Base-by-base conservation (phyloP, 2,329 filamentous ascomycete genomes). In the Alternaria viburni region DNA sequence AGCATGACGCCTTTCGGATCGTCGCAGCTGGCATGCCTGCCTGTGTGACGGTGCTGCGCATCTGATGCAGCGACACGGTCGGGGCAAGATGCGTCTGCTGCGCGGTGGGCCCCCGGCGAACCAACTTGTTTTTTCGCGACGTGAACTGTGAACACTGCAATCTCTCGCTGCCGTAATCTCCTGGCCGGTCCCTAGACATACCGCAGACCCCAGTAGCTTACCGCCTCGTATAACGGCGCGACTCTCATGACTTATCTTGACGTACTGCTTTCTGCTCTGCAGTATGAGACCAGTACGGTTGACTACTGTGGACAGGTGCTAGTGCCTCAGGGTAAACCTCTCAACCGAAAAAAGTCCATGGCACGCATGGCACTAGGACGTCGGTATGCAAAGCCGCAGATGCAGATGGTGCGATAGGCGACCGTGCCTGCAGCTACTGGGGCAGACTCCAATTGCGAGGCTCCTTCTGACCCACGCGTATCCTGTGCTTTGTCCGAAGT, bases 91-190 rank as follows among this genome's bases (percentile, higher is more conserved):
- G 61, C 59, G 55, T 56, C 57, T 61, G 54, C 57, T 54, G 45
- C 60, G 57, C 59, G 57, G 64, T 60, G 63, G 56, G 63, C 68
- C 61, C 65, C 49, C 49, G 61, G 57, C 66, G 51, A 59, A 41
- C 47, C 62, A 61, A 54, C 69, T 66, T 69, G 62, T 66, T 68
- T 69, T 66, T 69, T 64, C 54, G 65, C 61, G 62, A 65, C 65
- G 64, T 66, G 62, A 62, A 69, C 60, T 65, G 59, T 12, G 55
- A 62, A 59, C 58, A 66, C 63, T 69, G 67, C 68, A 71, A 72
- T 71, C 62, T 72, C 69, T 64, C 61, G 28, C 21, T 26, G 41
- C 51, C 50, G 50, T 51, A 67, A 65, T 65, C 59, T 65, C 62
- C 59, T 54, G 36, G 28, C 41, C 61, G 47, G 52, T 65, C 54